Percentiles rank a stretch among this genome's conserved stretches.
Evolutionary conservation across 2,329 filamentous ascomycete species (phyloP).

Genomic region (Xylaria multiplex): DNA sequence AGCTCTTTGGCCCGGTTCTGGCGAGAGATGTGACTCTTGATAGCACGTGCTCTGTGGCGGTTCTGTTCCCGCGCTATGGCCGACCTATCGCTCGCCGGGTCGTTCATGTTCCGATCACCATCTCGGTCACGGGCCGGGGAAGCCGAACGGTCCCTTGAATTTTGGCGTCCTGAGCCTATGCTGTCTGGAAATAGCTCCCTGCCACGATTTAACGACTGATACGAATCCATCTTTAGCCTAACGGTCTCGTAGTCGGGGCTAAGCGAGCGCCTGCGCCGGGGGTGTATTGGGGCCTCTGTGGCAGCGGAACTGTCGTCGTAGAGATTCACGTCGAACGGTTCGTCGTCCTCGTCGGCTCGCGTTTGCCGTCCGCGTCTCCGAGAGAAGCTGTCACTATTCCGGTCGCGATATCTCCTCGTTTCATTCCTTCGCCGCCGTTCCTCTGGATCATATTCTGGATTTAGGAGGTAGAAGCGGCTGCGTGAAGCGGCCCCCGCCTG

Average conservation of each 20-base stretch:
- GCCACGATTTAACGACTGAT: slow-evolving; percentile 55
- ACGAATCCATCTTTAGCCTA: slow-evolving; percentile 41
- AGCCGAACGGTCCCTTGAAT: slow-evolving; percentile 60
- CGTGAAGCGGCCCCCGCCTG: slow-evolving; percentile 78
- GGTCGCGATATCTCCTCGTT: slow-evolving; percentile 69
- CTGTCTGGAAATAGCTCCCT: slow-evolving; percentile 72
- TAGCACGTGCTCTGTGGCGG: slow-evolving; percentile 56
- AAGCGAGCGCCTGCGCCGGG: slow-evolving; percentile 51
- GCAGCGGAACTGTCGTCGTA: slow-evolving; percentile 76
- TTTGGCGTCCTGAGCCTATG: slow-evolving; percentile 43
- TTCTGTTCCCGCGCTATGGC: slow-evolving; percentile 50
- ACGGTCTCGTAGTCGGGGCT: slow-evolving; percentile 45
- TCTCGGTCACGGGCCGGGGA: slow-evolving; percentile 60
- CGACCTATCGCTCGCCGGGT: slow-evolving; percentile 45
- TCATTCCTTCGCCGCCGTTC: slow-evolving; percentile 72
- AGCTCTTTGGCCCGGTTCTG: slow-evolving; percentile 65
- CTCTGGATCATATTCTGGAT: slow-evolving; percentile 87
- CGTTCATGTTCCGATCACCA: slow-evolving; percentile 54
- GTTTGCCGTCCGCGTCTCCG: slow-evolving; percentile 50
- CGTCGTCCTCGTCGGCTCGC: slow-evolving; percentile 61
- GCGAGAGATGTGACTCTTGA: slow-evolving; percentile 55
- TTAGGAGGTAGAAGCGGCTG: slow-evolving; percentile 91
- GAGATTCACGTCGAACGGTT: slow-evolving; percentile 76
- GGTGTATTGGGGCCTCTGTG: slow-evolving; percentile 42
- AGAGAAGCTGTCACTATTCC: slow-evolving; percentile 53